Evolutionary conservation across 768 basidiomycete genomes (phyloP), one percentile per base, ranked within the genome.

Genomic region (Dioszegia crocea): DNA sequence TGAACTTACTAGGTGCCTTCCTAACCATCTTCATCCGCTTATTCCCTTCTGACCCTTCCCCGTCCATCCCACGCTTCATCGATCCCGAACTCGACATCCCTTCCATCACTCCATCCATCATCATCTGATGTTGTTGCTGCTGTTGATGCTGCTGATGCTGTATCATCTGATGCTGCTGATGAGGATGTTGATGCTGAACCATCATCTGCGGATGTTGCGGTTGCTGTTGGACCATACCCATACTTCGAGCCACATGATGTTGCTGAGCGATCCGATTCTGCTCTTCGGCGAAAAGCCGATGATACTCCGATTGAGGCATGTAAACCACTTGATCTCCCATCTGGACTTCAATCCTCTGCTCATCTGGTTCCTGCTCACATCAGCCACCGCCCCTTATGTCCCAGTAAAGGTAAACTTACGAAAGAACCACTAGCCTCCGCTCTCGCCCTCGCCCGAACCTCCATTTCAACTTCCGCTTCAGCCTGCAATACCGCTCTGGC

Each of bases 1-100:
- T n/a, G 17, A n/a, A 59, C 58, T 60, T 29, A 60, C 58, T 60
- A 8, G 58, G 58, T 19, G 31, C 14, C 43, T 54, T 60, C 24
- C 51, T 44, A 12, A n/a, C 23, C 6, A 47, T 23, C 52, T 60
- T 60, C 16, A 49, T n/a, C 44, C 33, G 21, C 31, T 54, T 50
- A 24, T 31, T 48, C 26, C 41, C 31, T 8, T 48, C 47, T 3
- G 4, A 3, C 9, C 9, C 26, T 29, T 48, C 27, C 8, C 12
- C 24, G 3, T 48, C 47, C 10, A 24, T 45, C 43, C 48, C 16
- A 4, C 48, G 24, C 31, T 31, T 43, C 30, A 49, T 45, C n/a
- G 4, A 33, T 29, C 56, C 30, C 38, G 10, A 26, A 31, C 10
- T 9, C 10, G 16, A n/a, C n/a, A n/a, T n/a, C n/a, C n/a, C n/a